Evolutionary conservation across 495 filamentous ascomycete species (phyloP).

Genomic region (Astrothelium macrocarpum): DNA sequence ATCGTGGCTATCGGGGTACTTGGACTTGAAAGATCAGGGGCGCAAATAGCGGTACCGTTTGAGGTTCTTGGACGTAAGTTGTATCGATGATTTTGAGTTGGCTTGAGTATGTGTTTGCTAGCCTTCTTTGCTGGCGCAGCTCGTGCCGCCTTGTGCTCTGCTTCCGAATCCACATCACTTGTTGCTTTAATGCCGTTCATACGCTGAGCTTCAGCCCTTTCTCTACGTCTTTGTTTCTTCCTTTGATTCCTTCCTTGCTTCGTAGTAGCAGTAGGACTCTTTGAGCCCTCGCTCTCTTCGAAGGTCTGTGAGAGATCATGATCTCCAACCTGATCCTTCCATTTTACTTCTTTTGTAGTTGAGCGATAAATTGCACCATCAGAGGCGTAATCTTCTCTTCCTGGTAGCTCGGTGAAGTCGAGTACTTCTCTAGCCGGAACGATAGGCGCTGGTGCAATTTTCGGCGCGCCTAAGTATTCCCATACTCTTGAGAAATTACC

Average conservation of each 20-base stretch:
- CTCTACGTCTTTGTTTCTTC: conserved; percentile 27
- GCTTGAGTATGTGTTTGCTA: conserved; percentile 5
- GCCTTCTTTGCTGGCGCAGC: conserved; percentile 12
- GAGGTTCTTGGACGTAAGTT: background rate
- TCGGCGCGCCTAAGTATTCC: conserved; percentile 31
- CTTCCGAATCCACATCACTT: conserved; percentile 10
- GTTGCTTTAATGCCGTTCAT: background rate
- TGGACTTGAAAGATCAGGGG: too few relatives aligned
- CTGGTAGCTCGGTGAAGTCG: conserved; percentile 4
- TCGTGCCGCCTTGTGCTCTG: background rate
- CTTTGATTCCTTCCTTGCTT: conserved; percentile 26
- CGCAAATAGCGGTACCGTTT: background rate
- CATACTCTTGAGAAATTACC: conserved; percentile 38
- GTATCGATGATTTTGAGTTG: too few relatives aligned
- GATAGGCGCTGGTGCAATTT: conserved; percentile 17
- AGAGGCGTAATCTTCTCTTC: conserved; percentile 16
- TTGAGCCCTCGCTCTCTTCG: conserved; percentile 21
- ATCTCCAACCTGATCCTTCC: conserved; percentile 29
- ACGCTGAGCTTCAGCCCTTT: conserved; percentile 10
- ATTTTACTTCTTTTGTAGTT: conserved; percentile 27
- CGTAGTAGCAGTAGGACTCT: conserved; percentile 11
- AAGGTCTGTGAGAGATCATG: conserved; percentile 16
- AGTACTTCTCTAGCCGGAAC: conserved; percentile 10
- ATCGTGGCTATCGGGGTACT: too few relatives aligned
- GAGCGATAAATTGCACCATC: conserved; percentile 24